These are phyloP conservation scores for Saturnispora besseyi DNA, from an alignment of 805 yeast genomes.

Conservation along the genomic window DNA sequence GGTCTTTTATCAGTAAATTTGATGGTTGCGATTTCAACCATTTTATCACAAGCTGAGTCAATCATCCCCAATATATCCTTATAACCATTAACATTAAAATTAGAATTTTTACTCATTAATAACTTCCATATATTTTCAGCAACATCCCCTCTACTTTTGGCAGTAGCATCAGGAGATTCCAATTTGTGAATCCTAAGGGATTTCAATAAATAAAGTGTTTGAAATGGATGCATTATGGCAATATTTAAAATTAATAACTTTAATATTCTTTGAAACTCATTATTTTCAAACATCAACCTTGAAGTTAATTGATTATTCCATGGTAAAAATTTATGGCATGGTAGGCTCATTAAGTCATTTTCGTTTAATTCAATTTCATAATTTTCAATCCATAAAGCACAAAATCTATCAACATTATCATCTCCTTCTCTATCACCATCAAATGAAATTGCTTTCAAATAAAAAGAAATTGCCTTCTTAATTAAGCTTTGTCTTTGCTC, in stretches of 20 bases:
- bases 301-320: constrained; percentile 84
- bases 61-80: constrained; percentile 33
- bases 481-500: constrained; percentile 32
- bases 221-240: constrained; percentile 58
- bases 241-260: constrained; percentile 28
- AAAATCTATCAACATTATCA: constrained; percentile 62
- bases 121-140: constrained; percentile 41
- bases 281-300: constrained; percentile 41
- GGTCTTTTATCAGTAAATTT: constrained; percentile 30
- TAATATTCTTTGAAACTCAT: constrained; percentile 48
- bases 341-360: constrained; percentile 33
- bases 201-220: constrained; percentile 53
- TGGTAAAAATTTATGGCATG: constrained; percentile 55
- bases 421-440: constrained; percentile 34
- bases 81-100: constrained; percentile 10
- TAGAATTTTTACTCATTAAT: constrained; percentile 19
- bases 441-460: constrained; percentile 43
- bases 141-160: constrained; percentile 40
- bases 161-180: constrained; percentile 29
- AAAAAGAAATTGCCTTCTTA: constrained; percentile 47
- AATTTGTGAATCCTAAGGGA: constrained; percentile 38
- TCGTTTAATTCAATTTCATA: constrained; percentile 25
- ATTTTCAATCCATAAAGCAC: constrained; percentile 75
- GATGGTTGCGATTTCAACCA: constrained; percentile 42
- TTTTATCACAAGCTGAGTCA: constrained; percentile 40